phyloP scores from a whole-genome alignment of 2,329 filamentous ascomycete genomes.

The Byssochlamys sp. region DNA sequence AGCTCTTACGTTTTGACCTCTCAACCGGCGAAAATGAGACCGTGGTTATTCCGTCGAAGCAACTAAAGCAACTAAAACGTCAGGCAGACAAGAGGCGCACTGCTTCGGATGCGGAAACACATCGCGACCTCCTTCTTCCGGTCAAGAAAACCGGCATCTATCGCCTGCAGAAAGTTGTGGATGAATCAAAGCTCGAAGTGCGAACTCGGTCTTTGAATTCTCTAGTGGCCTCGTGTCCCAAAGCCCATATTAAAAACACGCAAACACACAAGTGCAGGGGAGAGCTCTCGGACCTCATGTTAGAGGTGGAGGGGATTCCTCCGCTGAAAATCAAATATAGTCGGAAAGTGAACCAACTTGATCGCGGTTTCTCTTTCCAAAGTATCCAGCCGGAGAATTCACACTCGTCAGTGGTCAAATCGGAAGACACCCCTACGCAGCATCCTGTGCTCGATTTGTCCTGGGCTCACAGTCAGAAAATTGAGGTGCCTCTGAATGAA shows the following conservation, averaged over 20 bases:
- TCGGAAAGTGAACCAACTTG: slow-evolving; percentile 70
- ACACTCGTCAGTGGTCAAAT: slow-evolving; percentile 61
- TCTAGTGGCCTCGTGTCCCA: slow-evolving; percentile 76
- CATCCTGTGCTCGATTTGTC: slow-evolving; percentile 48
- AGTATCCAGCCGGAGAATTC: slow-evolving; percentile 86
- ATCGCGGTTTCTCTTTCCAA: slow-evolving; percentile 80
- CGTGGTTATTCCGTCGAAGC: slow-evolving; percentile 62
- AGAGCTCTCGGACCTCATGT: slow-evolving; percentile 73
- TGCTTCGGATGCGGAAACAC: slow-evolving; percentile 41
- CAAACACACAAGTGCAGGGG: slow-evolving; percentile 65
- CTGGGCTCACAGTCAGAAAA: slow-evolving; percentile 68
- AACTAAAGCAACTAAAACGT: slow-evolving; percentile 66
- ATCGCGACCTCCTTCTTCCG: slow-evolving; percentile 60
- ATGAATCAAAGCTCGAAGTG: slow-evolving; percentile 89
- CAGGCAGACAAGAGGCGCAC: slow-evolving; percentile 52
- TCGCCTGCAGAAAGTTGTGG: slow-evolving; percentile 70
- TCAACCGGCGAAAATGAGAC: slow-evolving; percentile 71
- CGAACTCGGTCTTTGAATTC: slow-evolving; percentile 66
- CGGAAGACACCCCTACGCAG: slow-evolving; percentile 50
- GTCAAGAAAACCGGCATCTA: slow-evolving; percentile 86
- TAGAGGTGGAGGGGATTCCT: slow-evolving; percentile 79
- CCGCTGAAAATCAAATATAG: slow-evolving; percentile 90
- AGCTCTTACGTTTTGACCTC: slow-evolving; percentile 77
- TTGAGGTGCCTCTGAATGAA: slow-evolving; percentile 80
- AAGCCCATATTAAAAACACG: slow-evolving; percentile 60